Evolutionary conservation across 2,329 filamentous ascomycete genomes (phyloP).

Genomic region (Aspergillus udagawae): DNA sequence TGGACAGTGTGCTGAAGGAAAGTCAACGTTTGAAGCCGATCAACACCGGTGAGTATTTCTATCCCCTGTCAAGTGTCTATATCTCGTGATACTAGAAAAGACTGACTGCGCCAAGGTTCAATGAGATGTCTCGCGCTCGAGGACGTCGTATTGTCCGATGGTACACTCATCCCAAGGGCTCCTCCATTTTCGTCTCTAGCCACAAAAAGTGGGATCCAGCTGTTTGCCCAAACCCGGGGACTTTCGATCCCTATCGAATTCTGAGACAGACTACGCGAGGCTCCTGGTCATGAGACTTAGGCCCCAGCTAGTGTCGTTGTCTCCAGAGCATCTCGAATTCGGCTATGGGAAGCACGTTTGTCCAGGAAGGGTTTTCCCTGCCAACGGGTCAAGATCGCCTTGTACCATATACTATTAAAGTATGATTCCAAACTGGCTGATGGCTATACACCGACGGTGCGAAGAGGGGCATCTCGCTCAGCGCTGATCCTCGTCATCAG

Average conservation of each 20-base stretch:
- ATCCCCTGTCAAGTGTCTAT: neutral
- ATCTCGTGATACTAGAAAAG: too few relatives aligned
- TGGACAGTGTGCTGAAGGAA: conserved; percentile 45
- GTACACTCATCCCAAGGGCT: conserved; percentile 3
- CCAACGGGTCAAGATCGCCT: conserved; percentile 51
- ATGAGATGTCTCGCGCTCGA: neutral
- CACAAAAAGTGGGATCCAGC: conserved; percentile 4
- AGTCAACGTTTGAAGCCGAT: conserved; percentile 29
- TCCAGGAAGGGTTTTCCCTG: conserved; percentile 51
- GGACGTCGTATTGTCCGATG: conserved; percentile 9
- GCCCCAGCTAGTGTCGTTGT: conserved; percentile 16
- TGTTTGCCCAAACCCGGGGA: conserved; percentile 1
- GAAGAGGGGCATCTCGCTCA: neutral
- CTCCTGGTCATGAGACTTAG: conserved; percentile 1
- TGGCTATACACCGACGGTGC: neutral
- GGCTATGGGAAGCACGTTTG: conserved; percentile 31
- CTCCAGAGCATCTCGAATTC: conserved; percentile 20
- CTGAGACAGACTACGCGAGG: conserved; percentile 3
- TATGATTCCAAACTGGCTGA: conserved; percentile 43
- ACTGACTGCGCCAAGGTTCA: neutral
- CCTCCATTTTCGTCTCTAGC: conserved; percentile 1
- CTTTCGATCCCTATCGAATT: conserved; percentile 12
- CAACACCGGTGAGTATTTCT: conserved; percentile 10
- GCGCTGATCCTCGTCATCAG: neutral
- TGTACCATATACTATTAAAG: conserved; percentile 46